Conservation (phyloP, 805 yeast genomes). For the Zygoascus ofunaensis region DNA sequence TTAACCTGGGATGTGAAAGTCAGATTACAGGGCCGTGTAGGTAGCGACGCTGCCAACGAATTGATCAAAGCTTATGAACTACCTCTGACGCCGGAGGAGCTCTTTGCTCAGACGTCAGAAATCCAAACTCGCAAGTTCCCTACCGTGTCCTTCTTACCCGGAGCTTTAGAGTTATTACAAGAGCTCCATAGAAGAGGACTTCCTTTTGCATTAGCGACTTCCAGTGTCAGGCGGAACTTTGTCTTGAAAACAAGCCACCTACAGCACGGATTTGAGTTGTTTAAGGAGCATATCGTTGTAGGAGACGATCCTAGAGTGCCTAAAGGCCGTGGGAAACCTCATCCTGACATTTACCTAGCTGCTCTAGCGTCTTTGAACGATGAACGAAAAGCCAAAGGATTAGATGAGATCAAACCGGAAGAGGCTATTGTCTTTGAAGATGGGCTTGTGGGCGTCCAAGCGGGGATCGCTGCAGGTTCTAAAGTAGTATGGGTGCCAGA, state of each 20-base stretch:
- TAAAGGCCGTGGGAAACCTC: slow-evolving; percentile 83
- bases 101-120: slow-evolving; percentile 41
- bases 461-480: slow-evolving; percentile 78
- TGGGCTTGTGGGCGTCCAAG: slow-evolving; percentile 82
- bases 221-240: slow-evolving; percentile 57
- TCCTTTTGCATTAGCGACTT: slow-evolving; percentile 88
- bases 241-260: slow-evolving; percentile 67
- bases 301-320: slow-evolving; percentile 86
- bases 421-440: slow-evolving; percentile 93
- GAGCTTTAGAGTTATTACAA: slow-evolving; percentile 63
- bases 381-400: slow-evolving; percentile 36
- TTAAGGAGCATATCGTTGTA: slow-evolving; percentile 62
- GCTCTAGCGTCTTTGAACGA: slow-evolving; percentile 65
- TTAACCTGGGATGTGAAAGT: slow-evolving; percentile 84
- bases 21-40: slow-evolving; percentile 86
- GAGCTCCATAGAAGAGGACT: slow-evolving; percentile 42
- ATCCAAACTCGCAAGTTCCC: slow-evolving; percentile 57
- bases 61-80: slow-evolving; percentile 62
- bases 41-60: slow-evolving; percentile 56
- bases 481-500: slow-evolving; percentile 95
- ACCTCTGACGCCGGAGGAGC: slow-evolving; percentile 59
- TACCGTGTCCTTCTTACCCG: slow-evolving; percentile 62
- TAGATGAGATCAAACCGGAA: slow-evolving; percentile 47
- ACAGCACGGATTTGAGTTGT: slow-evolving; percentile 48
- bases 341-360: slow-evolving; percentile 83